phyloP scores from a whole-genome alignment of 2,329 filamentous ascomycete genomes.

The Nigrospora oryzae region DNA sequence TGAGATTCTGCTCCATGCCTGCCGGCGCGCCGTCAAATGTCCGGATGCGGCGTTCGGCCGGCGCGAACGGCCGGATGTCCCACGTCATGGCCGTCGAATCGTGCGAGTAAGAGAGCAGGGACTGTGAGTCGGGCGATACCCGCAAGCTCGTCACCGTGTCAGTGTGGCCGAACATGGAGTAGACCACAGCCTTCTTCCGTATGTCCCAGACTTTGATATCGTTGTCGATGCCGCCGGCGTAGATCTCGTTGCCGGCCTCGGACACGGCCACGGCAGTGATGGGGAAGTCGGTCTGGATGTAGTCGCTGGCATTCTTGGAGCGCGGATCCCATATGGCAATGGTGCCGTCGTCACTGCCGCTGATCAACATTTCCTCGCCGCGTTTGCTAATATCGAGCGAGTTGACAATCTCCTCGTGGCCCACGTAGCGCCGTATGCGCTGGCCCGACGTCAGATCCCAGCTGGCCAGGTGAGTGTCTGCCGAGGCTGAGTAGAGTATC shows the following conservation, averaged over 20 bases:
- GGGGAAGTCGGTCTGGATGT: slow-evolving; percentile 85
- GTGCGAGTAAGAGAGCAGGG: slow-evolving; percentile 83
- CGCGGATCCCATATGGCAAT: slow-evolving; percentile 96
- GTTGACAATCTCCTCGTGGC: slow-evolving; percentile 96
- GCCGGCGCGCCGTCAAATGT: slow-evolving; percentile 88
- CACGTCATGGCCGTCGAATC: slow-evolving; percentile 91
- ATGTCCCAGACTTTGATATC: slow-evolving; percentile 97
- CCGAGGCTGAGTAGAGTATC: slow-evolving; percentile 84
- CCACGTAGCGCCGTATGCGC: slow-evolving; percentile 82
- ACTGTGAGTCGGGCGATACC: slow-evolving; percentile 89
- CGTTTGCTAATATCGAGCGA: slow-evolving; percentile 79
- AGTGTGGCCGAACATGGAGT: slow-evolving; percentile 80
- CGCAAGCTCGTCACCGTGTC: slow-evolving; percentile 87
- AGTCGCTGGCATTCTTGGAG: slow-evolving; percentile 79
- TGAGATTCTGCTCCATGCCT: slow-evolving; percentile 85
- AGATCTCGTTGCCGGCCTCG: slow-evolving; percentile 91
- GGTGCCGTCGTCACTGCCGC: slow-evolving; percentile 85
- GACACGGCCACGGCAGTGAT: slow-evolving; percentile 87
- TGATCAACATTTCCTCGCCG: slow-evolving; percentile 84
- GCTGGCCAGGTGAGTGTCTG: slow-evolving; percentile 86
- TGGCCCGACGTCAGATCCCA: slow-evolving; percentile 93
- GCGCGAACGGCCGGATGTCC: slow-evolving; percentile 93
- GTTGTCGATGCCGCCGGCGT: slow-evolving; percentile 91
- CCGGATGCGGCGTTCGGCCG: slow-evolving; percentile 72
- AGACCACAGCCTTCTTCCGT: slow-evolving; percentile 80